These are phyloP conservation scores for Yamadazyma friedrichii DNA, from an alignment of 1,139 yeast genomes.

Conservation along the genomic window DNA sequence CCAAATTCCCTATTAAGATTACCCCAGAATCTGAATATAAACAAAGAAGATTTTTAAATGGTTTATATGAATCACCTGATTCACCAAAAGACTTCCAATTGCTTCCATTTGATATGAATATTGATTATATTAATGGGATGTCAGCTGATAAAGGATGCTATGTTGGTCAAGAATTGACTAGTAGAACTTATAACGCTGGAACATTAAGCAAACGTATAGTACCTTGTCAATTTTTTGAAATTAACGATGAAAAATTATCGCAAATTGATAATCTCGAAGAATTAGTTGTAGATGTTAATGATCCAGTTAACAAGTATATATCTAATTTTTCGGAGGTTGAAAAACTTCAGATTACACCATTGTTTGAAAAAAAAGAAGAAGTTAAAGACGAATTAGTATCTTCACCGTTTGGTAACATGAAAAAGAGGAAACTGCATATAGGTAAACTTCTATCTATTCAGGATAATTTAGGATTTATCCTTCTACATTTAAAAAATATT, in stretches of 20 bases:
- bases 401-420: slow-evolving; percentile 17
- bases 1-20: slow-evolving; percentile 19
- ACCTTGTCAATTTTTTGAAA: slow-evolving; percentile 58
- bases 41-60: slow-evolving; percentile 54
- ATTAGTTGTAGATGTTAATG: slow-evolving; percentile 16
- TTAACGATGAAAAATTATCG: slow-evolving; percentile 19
- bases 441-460: slow-evolving; percentile 60
- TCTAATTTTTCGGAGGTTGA: slow-evolving; percentile 19
- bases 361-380: slow-evolving; percentile 14
- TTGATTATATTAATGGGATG: slow-evolving; percentile 81
- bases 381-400: neutral
- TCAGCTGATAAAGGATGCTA: slow-evolving; percentile 93
- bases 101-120: slow-evolving; percentile 80
- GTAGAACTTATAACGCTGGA: slow-evolving; percentile 83
- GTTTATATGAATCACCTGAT: slow-evolving; percentile 65
- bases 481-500: slow-evolving; percentile 48
- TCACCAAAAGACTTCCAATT: slow-evolving; percentile 40
- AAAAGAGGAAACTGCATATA: slow-evolving; percentile 41
- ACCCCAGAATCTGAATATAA: slow-evolving; percentile 32
- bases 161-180: slow-evolving; percentile 92
- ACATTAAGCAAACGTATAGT: slow-evolving; percentile 76
- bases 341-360: slow-evolving; percentile 26
- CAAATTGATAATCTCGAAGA: slow-evolving; percentile 13
- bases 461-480: slow-evolving; percentile 67
- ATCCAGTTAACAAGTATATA: slow-evolving; percentile 19